Evolutionary conservation across 805 yeast genomes (phyloP), one percentile per base, ranked within the genome.

Genomic region (Tetrapisispora phaffii): DNA sequence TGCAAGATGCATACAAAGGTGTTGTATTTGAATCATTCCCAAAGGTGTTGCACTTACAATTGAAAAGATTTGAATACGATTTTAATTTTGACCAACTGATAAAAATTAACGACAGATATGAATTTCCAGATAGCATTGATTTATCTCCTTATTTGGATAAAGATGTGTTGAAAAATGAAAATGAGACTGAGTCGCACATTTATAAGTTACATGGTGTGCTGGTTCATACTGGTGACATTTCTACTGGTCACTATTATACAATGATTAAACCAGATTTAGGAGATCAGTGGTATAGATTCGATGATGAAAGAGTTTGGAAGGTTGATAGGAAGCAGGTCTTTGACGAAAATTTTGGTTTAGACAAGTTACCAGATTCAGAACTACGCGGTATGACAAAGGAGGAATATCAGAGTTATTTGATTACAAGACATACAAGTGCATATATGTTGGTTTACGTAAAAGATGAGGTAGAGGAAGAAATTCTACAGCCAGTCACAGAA

Each of bases 1-100:
- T 87, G 39, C 99, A 93, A 67, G 97, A 88, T 65, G 97, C 98
- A 10, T 82, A 83, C 57, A 93, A 93, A 63, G 98, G 98, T 55
- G 97, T 93, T 9, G 85, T 85, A 0, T 93, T 93, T 61, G 82
- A 84, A 59, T 75, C 78, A 10, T 84, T 93, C 59, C 99, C 99
- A 2, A 87, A 93, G 0, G 96, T 93, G 4, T 70, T 93, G 48
- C 97, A 93, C 63, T 69, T 93, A 45, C 99, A 93, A 65, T 74
- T 93, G 53, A 93, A 93, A 60, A 73, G 99, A 52, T 93, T 89
- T 59, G 97, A 93, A 60, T 93, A 87, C 54, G 96, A 93, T 66
- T 90, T 87, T 60, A 79, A 79, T 71, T 81, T 83, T 48, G 96
- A 90, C 60, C 82, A 80, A 58, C 73, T 90, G 68, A 85, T 87